Evolutionary conservation across 176 grass and related monocot species (phyloP), one percentile per base, ranked within the genome.

Genomic region (Guadua angustifolia): DNA sequence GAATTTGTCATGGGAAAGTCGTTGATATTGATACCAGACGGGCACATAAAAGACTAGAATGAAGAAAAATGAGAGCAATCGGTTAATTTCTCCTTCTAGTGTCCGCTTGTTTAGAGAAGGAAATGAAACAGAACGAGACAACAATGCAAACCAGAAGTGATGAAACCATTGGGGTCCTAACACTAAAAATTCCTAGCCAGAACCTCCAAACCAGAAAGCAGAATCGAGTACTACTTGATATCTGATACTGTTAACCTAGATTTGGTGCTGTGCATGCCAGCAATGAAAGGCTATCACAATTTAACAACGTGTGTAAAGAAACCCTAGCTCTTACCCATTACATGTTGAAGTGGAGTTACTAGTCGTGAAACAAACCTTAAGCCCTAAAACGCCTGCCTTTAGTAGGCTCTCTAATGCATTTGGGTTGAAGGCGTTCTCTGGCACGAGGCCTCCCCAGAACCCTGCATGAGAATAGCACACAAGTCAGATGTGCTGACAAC

Each of bases 1-100:
- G 87, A 93, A 78, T 99, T 99, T 90, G 96, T 99, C 96, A 99
- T 95, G 62, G 96, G 96, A 44, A 99, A 99, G 77, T 99, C 96
- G 65, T 92, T 89, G 81, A 91, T 99, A 56, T 92, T 89, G 81
- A 91, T 99, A 56, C 91, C 96, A 49, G 96, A 99, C 36, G 91
- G 96, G 52, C 93, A 95, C 96, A 99, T 99, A 86, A 99, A 99
- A 73, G 96, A 99, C 96, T 99, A 50, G 74, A 91, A 29, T 12
- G 55, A 77, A 85, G 74, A 56, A 66, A 66, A 87, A 65, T 5
- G 26, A 65, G 24, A 69, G 53, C 29, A 69, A 45, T 90, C 53
- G 87, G 79, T 43, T 43, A 43, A 43, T 60, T 16, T 38, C 19
- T 73, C 13, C 16, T 39, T 25, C 14, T 56, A 88, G 0, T 35